Evolutionary conservation across 768 basidiomycete genomes (phyloP).

Genomic region (Harrya chromipes): DNA sequence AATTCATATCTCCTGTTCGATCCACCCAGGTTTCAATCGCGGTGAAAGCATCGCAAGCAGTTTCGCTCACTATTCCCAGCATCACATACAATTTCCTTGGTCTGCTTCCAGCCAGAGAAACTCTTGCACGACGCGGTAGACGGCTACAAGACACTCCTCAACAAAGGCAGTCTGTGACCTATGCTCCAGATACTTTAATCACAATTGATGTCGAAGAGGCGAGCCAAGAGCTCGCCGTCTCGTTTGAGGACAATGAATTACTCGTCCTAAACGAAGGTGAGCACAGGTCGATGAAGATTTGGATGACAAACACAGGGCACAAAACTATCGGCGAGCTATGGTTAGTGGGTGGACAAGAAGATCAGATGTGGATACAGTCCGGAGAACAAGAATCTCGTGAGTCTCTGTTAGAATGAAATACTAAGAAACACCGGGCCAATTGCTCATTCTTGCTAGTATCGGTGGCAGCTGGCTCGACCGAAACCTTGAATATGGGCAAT

Average conservation of each 20-base stretch:
- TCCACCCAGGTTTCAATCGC: conserved; percentile 55
- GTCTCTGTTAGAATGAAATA: conserved; percentile 1
- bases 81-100: conserved; percentile 70
- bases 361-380: conserved; percentile 55
- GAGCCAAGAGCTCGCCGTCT: conserved; percentile 58
- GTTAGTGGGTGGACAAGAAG: conserved; percentile 57
- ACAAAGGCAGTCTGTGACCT: conserved; percentile 66
- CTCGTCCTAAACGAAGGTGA: conserved; percentile 69
- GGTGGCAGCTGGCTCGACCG: conserved; percentile 22
- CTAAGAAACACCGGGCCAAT: not conserved
- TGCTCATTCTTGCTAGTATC: conserved; percentile 14
- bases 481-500: conserved; percentile 49
- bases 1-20: not conserved
- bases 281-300: conserved; percentile 48
- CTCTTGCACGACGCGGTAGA: conserved; percentile 66
- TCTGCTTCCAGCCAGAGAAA: conserved; percentile 64
- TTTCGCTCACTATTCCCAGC: conserved; percentile 53
- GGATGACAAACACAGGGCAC: conserved; percentile 65
- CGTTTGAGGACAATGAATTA: conserved; percentile 51
- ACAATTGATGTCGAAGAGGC: conserved; percentile 61
- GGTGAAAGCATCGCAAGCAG: conserved; percentile 50
- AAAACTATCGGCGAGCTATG: conserved; percentile 65
- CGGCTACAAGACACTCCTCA: conserved; percentile 72
- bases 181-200: conserved; percentile 65
- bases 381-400: conserved; percentile 23